Percentiles rank a stretch among this genome's conserved stretches.
These are phyloP conservation scores for Verticillium isaacii DNA, from an alignment of 2,329 filamentous ascomycete species.

Conservation along the genomic window DNA sequence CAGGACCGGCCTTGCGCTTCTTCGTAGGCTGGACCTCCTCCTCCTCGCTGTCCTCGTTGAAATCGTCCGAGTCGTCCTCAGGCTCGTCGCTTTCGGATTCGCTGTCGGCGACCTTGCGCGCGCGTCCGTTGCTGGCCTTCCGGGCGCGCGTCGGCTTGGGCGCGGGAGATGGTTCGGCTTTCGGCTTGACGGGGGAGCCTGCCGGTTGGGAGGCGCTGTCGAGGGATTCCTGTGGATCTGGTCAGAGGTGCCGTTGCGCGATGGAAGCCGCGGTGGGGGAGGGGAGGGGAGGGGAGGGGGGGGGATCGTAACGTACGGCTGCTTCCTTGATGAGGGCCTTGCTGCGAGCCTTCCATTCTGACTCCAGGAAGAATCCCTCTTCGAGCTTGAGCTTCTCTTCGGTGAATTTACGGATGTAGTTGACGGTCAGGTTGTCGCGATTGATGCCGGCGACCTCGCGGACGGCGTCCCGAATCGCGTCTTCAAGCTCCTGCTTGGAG, in stretches of 20 bases:
- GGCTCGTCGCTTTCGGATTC: conserved; percentile 8
- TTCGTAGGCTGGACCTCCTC: not conserved
- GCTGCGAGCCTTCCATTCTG: conserved; percentile 53
- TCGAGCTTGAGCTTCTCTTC: conserved; percentile 45
- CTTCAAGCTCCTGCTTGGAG: conserved; percentile 35
- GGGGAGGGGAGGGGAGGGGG: too few relatives aligned
- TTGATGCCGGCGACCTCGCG: conserved; percentile 37
- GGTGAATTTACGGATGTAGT: conserved; percentile 47
- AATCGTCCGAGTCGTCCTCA: conserved; percentile 10
- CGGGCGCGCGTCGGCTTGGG: conserved; percentile 10
- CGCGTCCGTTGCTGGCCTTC: not conserved
- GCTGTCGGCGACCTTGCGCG: conserved; percentile 7
- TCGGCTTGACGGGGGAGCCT: not conserved
- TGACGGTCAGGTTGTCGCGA: conserved; percentile 48
- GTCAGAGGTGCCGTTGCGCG: not conserved
- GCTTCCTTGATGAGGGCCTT: conserved; percentile 51
- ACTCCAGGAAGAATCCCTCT: conserved; percentile 42
- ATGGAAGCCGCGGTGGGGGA: not conserved
- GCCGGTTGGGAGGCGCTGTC: conserved; percentile 13
- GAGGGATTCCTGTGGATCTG: not conserved
- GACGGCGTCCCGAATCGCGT: conserved; percentile 42
- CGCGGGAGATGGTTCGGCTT: conserved; percentile 22
- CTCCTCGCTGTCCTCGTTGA: not conserved
- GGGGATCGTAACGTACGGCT: conserved; percentile 38
- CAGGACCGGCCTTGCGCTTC: conserved; percentile 4